phyloP scores from a whole-genome alignment of 345 rosid genomes.

The Gossypium sturtianum region DNA sequence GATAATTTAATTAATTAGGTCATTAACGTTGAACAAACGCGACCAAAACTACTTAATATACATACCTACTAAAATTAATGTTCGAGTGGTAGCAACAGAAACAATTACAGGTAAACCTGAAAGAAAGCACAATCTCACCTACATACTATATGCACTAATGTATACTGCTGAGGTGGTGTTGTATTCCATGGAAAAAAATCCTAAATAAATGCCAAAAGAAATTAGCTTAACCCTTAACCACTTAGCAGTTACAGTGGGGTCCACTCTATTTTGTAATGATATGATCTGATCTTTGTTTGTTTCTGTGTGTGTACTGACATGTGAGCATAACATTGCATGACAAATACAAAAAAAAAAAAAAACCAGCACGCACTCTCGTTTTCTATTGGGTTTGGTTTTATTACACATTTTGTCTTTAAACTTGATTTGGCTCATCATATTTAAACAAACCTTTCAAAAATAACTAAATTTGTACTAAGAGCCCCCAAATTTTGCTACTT shows the following conservation, averaged over 20 bases:
- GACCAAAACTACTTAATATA: not conserved
- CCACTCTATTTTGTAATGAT: not conserved
- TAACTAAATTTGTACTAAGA: not conserved
- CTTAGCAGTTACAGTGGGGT: slow-evolving; percentile 5
- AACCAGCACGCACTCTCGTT: not conserved
- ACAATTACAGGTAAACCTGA: not conserved
- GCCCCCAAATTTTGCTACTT: not conserved
- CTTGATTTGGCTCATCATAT: too few species aligned
- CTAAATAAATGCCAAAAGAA: not conserved
- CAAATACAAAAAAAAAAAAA: not conserved
- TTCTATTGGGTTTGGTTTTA: not conserved
- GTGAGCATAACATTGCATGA: not conserved
- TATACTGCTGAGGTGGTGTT: too few species aligned
- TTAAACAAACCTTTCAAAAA: not conserved
- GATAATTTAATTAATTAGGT: not conserved
- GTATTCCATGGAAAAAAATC: not conserved
- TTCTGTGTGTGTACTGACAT: not conserved
- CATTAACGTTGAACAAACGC: not conserved
- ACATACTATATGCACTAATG: not conserved
- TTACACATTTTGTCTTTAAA: not conserved
- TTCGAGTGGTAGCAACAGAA: too few species aligned
- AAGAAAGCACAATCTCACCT: not conserved
- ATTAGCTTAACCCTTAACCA: not conserved
- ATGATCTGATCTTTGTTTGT: not conserved
- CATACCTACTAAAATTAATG: too few species aligned